Percentiles rank a stretch among this genome's conserved stretches.
phyloP scores from a whole-genome alignment of 2,329 filamentous ascomycete species.

The Alternaria ventricosa region DNA sequence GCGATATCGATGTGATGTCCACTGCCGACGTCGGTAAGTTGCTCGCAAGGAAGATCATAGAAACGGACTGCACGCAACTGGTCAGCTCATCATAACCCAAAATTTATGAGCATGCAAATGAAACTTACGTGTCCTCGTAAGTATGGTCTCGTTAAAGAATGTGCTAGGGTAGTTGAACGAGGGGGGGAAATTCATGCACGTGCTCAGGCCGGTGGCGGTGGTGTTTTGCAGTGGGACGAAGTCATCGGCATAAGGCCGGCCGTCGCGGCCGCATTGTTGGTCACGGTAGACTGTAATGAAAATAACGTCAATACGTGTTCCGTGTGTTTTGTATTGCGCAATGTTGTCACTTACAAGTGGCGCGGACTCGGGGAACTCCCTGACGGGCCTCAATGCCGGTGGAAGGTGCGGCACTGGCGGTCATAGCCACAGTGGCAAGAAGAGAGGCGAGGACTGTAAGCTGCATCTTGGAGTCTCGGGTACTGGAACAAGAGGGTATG shows the following conservation, averaged over 20 bases:
- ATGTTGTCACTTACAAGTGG: conserved; percentile 3
- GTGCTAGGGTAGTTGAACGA: conserved; percentile 10
- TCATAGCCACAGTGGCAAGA: conserved; percentile 1
- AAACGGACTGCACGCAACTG: conserved; percentile 1
- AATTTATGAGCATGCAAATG: neutral
- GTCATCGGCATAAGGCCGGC: conserved; percentile 4
- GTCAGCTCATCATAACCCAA: neutral
- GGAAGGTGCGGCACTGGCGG: conserved; percentile 4
- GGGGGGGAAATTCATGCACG: conserved; percentile 5
- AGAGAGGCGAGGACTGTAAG: conserved; percentile 1
- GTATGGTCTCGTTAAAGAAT: conserved; percentile 5
- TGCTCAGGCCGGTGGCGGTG: conserved; percentile 1
- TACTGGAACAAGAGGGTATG: neutral
- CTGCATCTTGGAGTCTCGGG: conserved; percentile 1
- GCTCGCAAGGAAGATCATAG: conserved; percentile 7
- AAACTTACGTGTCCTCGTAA: neutral
- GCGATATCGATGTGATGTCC: conserved; percentile 9
- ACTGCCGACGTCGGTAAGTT: neutral
- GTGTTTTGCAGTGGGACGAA: conserved; percentile 1
- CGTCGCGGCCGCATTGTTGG: neutral
- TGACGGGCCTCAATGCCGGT: neutral
- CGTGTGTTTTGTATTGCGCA: neutral
- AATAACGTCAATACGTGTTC: neutral
- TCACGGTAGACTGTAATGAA: conserved; percentile 2
- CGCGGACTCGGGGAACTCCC: conserved; percentile 13